These are phyloP conservation scores for Cucurbita moschata DNA, from an alignment of 306 rosid genomes.

Conservation along the genomic window DNA sequence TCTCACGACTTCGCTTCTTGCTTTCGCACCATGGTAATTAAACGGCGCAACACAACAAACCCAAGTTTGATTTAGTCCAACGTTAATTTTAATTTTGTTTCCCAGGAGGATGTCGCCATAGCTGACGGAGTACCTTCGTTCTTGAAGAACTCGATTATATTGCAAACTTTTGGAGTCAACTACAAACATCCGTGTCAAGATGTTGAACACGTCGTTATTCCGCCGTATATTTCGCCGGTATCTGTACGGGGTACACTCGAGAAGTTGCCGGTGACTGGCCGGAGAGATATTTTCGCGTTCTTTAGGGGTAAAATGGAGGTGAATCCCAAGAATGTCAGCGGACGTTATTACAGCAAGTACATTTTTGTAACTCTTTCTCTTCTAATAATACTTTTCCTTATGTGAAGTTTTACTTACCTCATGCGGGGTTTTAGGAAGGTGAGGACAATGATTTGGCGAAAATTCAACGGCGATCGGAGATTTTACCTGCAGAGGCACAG, in stretches of 20 bases:
- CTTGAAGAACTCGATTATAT: conserved; percentile 59
- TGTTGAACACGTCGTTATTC: conserved; percentile 76
- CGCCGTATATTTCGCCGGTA: conserved; percentile 69
- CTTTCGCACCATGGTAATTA: conserved; percentile 66
- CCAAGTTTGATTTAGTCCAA: not conserved
- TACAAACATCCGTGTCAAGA: conserved; percentile 70
- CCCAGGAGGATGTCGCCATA: conserved; percentile 72
- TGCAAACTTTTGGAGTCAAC: conserved; percentile 76
- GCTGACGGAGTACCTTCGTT: conserved; percentile 60
- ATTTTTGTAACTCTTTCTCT: not conserved
- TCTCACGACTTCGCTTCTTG: conserved; percentile 88
- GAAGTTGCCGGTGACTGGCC: conserved; percentile 26
- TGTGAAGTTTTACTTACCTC: not conserved
- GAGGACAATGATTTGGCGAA: conserved; percentile 64
- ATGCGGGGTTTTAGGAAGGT: conserved; percentile 35
- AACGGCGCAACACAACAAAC: not conserved
- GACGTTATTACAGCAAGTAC: conserved; percentile 93
- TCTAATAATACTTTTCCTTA: not conserved
- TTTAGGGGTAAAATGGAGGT: conserved; percentile 96
- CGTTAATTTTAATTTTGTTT: not conserved
- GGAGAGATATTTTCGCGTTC: conserved; percentile 71
- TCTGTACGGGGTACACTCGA: conserved; percentile 23
- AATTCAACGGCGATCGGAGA: conserved; percentile 49
- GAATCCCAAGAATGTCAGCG: conserved; percentile 86
- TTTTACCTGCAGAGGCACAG: conserved; percentile 58